Evolutionary conservation across 805 yeast species (phyloP).

Genomic region (Metschnikowia borealis): DNA sequence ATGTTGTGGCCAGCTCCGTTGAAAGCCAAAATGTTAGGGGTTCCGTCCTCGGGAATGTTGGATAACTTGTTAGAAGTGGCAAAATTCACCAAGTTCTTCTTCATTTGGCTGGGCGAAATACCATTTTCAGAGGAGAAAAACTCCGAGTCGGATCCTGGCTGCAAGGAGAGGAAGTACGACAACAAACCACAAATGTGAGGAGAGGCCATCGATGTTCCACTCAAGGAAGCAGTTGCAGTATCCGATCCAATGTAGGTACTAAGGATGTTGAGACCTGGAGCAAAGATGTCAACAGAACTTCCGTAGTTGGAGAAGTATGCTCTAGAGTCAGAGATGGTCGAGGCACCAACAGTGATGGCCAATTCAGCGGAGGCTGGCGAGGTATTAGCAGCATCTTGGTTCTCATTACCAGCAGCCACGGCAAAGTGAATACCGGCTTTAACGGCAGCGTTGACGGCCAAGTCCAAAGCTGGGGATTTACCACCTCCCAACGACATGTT

Average conservation of each 20-base stretch:
- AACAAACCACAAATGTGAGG: constrained; percentile 94
- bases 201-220: constrained; percentile 98
- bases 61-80: constrained; percentile 57
- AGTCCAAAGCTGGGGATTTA: constrained; percentile 50
- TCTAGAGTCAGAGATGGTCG: constrained; percentile 41
- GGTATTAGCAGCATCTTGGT: constrained; percentile 54
- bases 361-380: constrained; percentile 60
- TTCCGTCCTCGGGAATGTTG: constrained; percentile 62
- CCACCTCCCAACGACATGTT: constrained; percentile 64
- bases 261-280: constrained; percentile 53
- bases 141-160: constrained; percentile 68
- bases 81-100: constrained; percentile 67
- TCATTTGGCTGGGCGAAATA: constrained; percentile 69
- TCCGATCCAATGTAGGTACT: constrained; percentile 71
- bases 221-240: constrained; percentile 72
- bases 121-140: constrained; percentile 50
- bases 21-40: constrained; percentile 73
- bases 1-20: constrained; percentile 79
- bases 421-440: constrained; percentile 55
- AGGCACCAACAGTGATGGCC: constrained; percentile 52
- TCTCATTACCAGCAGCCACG: constrained; percentile 63
- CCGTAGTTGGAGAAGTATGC: constrained; percentile 56
- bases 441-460: constrained; percentile 57
- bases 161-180: constrained; percentile 82
- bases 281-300: constrained; percentile 49